Conservation (phyloP, 2,329 filamentous ascomycete species). For the Aspergillus awamori region DNA sequence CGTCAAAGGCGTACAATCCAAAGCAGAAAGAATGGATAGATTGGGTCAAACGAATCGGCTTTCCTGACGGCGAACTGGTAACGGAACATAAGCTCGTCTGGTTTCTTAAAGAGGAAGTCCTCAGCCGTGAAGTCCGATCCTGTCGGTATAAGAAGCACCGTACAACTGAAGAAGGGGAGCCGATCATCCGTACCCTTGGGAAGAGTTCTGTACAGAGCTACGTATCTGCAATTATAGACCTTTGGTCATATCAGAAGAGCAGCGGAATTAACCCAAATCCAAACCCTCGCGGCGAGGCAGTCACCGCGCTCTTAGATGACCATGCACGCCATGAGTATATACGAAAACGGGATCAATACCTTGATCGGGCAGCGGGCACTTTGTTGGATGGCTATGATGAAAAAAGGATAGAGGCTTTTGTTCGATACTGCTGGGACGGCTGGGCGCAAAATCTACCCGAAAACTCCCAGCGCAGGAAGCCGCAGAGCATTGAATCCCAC, state of each 20-base stretch:
- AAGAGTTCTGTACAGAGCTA: background rate
- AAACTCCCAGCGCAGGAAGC: constrained; percentile 3
- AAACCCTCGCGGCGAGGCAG: too few relatives aligned
- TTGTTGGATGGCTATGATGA: too few relatives aligned
- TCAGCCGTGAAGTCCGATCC: too few relatives aligned
- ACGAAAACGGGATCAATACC: too few relatives aligned
- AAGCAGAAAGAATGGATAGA: constrained; percentile 1
- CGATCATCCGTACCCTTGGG: background rate
- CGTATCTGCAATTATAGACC: background rate
- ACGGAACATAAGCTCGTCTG: too few relatives aligned
- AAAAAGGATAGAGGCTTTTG: background rate
- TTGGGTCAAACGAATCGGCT: background rate
- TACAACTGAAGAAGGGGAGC: too few relatives aligned
- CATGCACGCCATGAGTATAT: too few relatives aligned
- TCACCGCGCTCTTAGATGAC: too few relatives aligned
- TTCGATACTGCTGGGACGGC: background rate
- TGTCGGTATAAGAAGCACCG: too few relatives aligned
- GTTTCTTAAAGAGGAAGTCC: too few relatives aligned
- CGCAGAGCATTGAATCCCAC: background rate
- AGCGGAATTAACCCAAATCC: background rate
- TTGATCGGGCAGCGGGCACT: too few relatives aligned
- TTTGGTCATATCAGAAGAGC: background rate
- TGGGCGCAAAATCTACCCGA: constrained; percentile 2
- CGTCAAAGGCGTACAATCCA: constrained; percentile 1
- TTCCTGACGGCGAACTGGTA: too few relatives aligned